These are phyloP conservation scores for Aspergillus panamensis DNA, from an alignment of 495 filamentous ascomycete genomes.

Conservation along the genomic window DNA sequence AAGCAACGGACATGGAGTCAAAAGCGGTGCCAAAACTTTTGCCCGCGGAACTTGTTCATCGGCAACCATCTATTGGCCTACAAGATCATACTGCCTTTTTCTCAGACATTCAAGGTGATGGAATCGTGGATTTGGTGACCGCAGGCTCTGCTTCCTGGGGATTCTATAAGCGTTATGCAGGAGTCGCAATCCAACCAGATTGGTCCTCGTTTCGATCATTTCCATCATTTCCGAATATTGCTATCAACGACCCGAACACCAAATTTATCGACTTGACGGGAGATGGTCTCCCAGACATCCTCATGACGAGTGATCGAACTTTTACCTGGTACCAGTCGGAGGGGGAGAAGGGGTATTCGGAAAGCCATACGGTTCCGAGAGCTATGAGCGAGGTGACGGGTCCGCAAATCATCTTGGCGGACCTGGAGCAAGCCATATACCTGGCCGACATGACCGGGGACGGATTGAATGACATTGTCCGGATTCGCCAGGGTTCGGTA, in stretches of 20 bases:
- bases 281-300: not conserved
- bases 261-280: constrained; percentile 2
- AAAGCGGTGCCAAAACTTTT: not conserved
- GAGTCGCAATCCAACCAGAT: not conserved
- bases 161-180: not conserved
- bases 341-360: not conserved
- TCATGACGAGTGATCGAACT: not conserved
- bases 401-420: not conserved
- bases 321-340: constrained; percentile 1
- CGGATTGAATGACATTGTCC: constrained; percentile 1
- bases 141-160: not conserved
- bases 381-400: not conserved
- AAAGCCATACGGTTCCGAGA: not conserved
- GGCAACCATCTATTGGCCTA: not conserved
- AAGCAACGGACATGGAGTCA: not conserved
- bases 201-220: not conserved
- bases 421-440: not conserved
- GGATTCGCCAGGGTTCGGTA: not conserved
- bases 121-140: not conserved
- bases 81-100: not conserved
- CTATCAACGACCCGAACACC: not conserved
- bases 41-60: not conserved
- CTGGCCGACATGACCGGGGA: constrained; percentile 6
- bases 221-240: not conserved
- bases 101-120: not conserved